These are phyloP conservation scores for Mucor irregularis DNA, from an alignment of 371 early-diverging fungal species.

Conservation along the genomic window DNA sequence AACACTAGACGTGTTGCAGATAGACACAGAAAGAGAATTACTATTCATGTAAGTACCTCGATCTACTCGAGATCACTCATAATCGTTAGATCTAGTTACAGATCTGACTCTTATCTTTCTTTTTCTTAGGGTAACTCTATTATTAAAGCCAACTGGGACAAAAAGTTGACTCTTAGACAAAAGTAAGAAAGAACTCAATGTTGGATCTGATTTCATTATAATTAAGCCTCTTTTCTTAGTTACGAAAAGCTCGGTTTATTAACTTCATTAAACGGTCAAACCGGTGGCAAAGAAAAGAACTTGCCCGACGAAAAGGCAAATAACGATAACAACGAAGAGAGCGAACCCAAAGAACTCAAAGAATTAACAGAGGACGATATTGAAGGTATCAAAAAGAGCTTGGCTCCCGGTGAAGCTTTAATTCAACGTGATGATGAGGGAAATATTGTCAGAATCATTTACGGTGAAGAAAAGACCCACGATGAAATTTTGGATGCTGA, in stretches of 20 bases:
- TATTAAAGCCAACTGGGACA: constrained; percentile 75
- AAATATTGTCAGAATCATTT: constrained; percentile 71
- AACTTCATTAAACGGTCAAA: constrained; percentile 73
- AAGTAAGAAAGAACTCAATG: constrained; percentile 53
- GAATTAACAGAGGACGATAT: constrained; percentile 57
- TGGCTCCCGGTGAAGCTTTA: constrained; percentile 70
- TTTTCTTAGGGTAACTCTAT: constrained; percentile 52
- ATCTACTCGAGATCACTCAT: too few species aligned
- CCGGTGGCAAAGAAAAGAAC: constrained; percentile 62
- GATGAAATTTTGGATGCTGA: constrained; percentile 62
- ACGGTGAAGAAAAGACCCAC: constrained; percentile 57
- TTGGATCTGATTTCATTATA: too few species aligned
- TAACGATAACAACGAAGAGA: constrained; percentile 17
- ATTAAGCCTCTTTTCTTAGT: too few species aligned
- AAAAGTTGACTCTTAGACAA: constrained; percentile 70
- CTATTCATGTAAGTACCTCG: constrained; percentile 40
- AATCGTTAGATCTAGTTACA: neutral
- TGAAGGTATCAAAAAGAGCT: constrained; percentile 45
- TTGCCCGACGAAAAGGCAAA: constrained; percentile 24
- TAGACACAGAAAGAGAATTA: constrained; percentile 53
- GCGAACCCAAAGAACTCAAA: constrained; percentile 41
- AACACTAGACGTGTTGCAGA: constrained; percentile 56
- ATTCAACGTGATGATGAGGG: constrained; percentile 87
- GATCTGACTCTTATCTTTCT: neutral
- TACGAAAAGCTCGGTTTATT: constrained; percentile 75